A percentile compares a stretch with the other conserved stretches of the same genome.
phyloP scores from a whole-genome alignment of 257 asterid species.

The Plantago major region DNA sequence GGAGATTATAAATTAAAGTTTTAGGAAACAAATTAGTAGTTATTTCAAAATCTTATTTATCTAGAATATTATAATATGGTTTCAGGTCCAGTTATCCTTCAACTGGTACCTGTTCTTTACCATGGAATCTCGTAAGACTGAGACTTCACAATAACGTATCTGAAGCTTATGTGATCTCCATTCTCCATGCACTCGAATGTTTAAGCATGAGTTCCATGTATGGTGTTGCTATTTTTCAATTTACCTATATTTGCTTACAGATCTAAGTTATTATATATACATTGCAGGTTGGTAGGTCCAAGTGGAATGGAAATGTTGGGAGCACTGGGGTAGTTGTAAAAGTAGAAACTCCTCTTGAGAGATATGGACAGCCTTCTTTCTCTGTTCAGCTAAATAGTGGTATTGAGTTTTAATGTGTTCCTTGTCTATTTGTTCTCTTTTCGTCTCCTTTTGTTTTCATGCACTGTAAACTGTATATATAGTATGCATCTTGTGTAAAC shows the following conservation, averaged over 20 bases:
- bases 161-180: too few species aligned
- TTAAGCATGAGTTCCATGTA: too few species aligned
- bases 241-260: not conserved
- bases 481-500: slow-evolving; percentile 8
- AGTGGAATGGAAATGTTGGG: slow-evolving; percentile 93
- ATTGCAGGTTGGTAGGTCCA: slow-evolving; percentile 87
- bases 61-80: too few species aligned
- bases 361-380: slow-evolving; percentile 60
- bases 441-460: not conserved
- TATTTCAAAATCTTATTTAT: too few species aligned
- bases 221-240: too few species aligned
- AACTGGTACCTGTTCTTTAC: too few species aligned
- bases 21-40: too few species aligned
- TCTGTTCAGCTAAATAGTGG: slow-evolving; percentile 90
- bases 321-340: slow-evolving; percentile 72
- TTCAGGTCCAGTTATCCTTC: too few species aligned
- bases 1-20: too few species aligned
- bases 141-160: too few species aligned
- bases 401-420: slow-evolving; percentile 50
- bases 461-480: slow-evolving; percentile 28
- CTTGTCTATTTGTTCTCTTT: not conserved
- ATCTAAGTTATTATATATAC: not conserved
- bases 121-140: too few species aligned
- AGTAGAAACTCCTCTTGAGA: slow-evolving; percentile 80
- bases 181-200: too few species aligned